A percentile compares a stretch with the other conserved stretches of the same genome.
phyloP scores from a whole-genome alignment of 2,329 filamentous ascomycete genomes.

The Sporothrix schenckii region DNA sequence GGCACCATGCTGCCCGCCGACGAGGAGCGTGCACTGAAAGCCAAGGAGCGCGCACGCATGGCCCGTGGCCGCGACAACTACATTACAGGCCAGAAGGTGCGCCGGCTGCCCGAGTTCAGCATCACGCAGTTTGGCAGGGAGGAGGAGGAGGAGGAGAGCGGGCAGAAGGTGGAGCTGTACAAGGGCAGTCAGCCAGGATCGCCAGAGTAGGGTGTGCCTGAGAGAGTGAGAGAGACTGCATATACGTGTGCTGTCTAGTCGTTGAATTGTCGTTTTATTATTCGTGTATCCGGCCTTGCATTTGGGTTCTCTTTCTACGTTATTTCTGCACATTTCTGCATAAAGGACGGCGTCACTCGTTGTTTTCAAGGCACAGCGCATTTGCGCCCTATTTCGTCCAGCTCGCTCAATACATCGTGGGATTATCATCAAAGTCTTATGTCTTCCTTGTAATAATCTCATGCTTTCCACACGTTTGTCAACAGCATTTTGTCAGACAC shows the following conservation, averaged over 20 bases:
- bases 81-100: constrained; percentile 39
- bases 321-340: constrained; percentile 12
- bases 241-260: too few species aligned
- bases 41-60: constrained; percentile 54
- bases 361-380: not conserved
- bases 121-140: constrained; percentile 59
- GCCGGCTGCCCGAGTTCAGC: constrained; percentile 55
- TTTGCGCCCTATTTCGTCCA: too few species aligned
- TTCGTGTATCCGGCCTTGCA: not conserved
- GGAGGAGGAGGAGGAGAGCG: constrained; percentile 50
- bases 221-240: too few species aligned
- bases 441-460: too few species aligned
- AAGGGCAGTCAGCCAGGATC: constrained; percentile 43
- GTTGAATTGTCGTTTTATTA: not conserved
- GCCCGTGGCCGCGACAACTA: constrained; percentile 44
- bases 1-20: constrained; percentile 78
- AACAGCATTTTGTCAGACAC: not conserved
- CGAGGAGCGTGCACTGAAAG: constrained; percentile 64
- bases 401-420: too few species aligned
- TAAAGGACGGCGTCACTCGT: not conserved
- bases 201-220: constrained; percentile 32
- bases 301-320: not conserved
- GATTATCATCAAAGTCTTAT: too few species aligned
- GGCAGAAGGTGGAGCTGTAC: constrained; percentile 42
- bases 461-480: too few species aligned